phyloP scores from a whole-genome alignment of 179 eudicot genomes.

The Heliamphora pulchella region DNA sequence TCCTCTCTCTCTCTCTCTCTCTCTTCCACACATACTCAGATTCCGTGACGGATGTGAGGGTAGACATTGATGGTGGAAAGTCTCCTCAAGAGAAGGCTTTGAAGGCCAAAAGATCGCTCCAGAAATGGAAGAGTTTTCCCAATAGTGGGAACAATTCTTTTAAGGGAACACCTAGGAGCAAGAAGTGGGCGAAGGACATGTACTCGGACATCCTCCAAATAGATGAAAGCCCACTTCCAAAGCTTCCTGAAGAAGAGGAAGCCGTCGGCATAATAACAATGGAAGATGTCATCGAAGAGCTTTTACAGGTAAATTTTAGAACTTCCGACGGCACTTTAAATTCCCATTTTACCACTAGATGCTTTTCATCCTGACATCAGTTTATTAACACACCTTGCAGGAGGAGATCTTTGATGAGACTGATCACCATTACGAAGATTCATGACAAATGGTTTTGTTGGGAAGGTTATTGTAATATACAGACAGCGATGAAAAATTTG shows the following conservation, averaged over 20 bases:
- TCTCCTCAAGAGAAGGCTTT: slow-evolving; percentile 36
- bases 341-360: neutral
- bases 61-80: slow-evolving; percentile 51
- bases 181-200: slow-evolving; percentile 69
- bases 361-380: neutral
- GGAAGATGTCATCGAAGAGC: slow-evolving; percentile 98
- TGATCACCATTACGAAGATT: slow-evolving; percentile 68
- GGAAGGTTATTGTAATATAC: neutral
- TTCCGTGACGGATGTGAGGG: slow-evolving; percentile 49
- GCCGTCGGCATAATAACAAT: slow-evolving; percentile 82
- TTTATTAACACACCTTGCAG: slow-evolving; percentile 28
- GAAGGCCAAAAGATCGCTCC: slow-evolving; percentile 41
- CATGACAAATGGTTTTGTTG: slow-evolving; percentile 28
- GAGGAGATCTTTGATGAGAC: slow-evolving; percentile 93
- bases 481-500: slow-evolving; percentile 4
- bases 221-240: slow-evolving; percentile 66
- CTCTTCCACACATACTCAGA: slow-evolving; percentile 2
- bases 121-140: slow-evolving; percentile 81
- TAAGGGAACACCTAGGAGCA: slow-evolving; percentile 43
- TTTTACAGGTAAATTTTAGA: slow-evolving; percentile 59
- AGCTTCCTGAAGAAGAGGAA: slow-evolving; percentile 73
- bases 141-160: slow-evolving; percentile 51
- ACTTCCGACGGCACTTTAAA: neutral
- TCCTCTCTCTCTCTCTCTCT: slow-evolving; percentile 6
- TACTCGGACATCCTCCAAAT: slow-evolving; percentile 69